Evolutionary conservation across 1,284 basidiomycete species (phyloP), one percentile per base, ranked within the genome.

Genomic region (Papiliotrema fonsecae): DNA sequence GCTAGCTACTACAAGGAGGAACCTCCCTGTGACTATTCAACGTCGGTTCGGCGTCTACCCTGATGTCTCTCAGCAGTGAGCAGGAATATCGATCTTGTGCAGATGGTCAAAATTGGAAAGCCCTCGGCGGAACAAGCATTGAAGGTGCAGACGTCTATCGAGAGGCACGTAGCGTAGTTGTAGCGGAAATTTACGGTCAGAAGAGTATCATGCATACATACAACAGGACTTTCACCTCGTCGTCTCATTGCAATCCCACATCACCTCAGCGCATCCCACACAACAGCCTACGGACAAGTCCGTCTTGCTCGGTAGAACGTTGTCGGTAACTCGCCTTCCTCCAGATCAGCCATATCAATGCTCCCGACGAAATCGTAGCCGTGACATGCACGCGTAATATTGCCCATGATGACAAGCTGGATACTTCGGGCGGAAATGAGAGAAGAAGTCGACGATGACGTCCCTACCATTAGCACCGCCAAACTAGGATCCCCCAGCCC

Each of bases 1-100:
- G 42, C 77, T 91, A 56, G 66, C 79, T 34, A 81, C 83, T 5
- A 84, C 88, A 9, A 80, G 92, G 35, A 77, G 80, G 47, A 87
- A 87, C 13, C 87, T 94, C 49, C 91, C 91, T 13, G 87, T 97
- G 18, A 91, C 88, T 1, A 80, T 77, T 21, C 93, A 97, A 72
- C 76, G 91, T 51, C 81, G 92, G 49, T 96, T 94, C 67, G 92
- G 94, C 73, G 88, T 94, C 45, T 97, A 96, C 68, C 76, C 80
- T 4, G 85, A 93, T 67, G 82, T 93, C 42, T 47, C 69, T 26
- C 16, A 35, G 34, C 34, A 35, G 14, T 35, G n/a, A n/a, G n/a
- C n/a, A n/a, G n/a, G n/a, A n/a, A n/a, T n/a, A n/a, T n/a, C n/a
- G n/a, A n/a, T n/a, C n/a, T n/a, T n/a, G n/a, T n/a, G n/a, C n/a